Evolutionary conservation across 2,329 filamentous ascomycete genomes (phyloP), one percentile per base, ranked within the genome.

Genomic region (Didymellaceae sp.): DNA sequence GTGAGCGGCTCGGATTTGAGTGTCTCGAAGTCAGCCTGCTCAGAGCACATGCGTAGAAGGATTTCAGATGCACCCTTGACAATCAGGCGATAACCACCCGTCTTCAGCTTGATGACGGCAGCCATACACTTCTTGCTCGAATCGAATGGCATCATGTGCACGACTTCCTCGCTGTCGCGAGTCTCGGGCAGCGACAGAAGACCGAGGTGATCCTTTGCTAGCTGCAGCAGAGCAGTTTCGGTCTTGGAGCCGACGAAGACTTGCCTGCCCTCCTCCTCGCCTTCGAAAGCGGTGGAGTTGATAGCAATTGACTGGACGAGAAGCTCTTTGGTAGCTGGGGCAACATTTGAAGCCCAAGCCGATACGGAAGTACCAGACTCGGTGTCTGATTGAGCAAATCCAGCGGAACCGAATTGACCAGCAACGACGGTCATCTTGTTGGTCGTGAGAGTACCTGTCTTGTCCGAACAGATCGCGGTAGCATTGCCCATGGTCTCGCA

Each of bases 41-140:
- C 40, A 7, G 67, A 72, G 52, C 78, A 78, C 60, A 75, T 76
- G 16, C 67, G 64, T 2, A 83, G 70, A 2, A 83, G 71, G 39
- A 84, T 83, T 58, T 84, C 82, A 0, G 82, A 83, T 11, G 81
- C 82, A 24, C 82, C 82, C 65, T 84, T 84, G 46, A 80, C 77
- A 7, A 82, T 71, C 2, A 82, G 71, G 10, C 82, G 76, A 61
- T 80, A 82, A 16, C 63, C 72, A 2, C 74, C 78, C 44, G 75
- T 65, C 0, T 73, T 62, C 1, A 81, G 72, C 60, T 77, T 79
- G 57, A 83, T 71, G 9, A 83, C 80, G 11, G 79, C 78, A 16
- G 76, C 82, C 79, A 84, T 84, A 55, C 79, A 82, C 65, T 83
- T 83, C 65, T 79, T 78, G 50, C 71, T 68, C 7, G 80, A 83